Evolutionary conservation across 164 flowering plant species (phyloP).

Genomic region (Annona cherimola): DNA sequence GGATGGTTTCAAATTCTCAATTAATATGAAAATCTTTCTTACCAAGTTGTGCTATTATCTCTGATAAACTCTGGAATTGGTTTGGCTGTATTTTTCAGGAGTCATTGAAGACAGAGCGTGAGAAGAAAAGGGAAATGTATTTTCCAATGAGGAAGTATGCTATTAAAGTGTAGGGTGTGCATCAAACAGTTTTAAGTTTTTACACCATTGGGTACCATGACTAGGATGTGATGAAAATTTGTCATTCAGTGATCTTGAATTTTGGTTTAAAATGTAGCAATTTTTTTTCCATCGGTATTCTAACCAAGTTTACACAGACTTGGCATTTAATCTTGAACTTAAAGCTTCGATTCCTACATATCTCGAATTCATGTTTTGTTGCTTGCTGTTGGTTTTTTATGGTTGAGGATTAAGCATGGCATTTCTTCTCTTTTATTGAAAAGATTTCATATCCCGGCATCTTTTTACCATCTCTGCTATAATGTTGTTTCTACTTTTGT

Average conservation of each 20-base stretch:
- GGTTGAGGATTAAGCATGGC: background rate
- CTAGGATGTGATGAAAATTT: background rate
- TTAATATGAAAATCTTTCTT: background rate
- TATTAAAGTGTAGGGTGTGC: slow-evolving; percentile 30
- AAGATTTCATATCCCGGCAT: too few species aligned
- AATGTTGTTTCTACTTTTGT: too few species aligned
- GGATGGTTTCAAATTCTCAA: too few species aligned
- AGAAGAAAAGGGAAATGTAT: slow-evolving; percentile 39
- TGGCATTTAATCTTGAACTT: background rate
- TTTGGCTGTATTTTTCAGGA: slow-evolving; percentile 18
- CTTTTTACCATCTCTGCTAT: too few species aligned
- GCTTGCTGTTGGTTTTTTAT: background rate
- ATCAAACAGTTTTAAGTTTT: too few species aligned
- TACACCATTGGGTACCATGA: background rate
- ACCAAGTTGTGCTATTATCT: background rate
- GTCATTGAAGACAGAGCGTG: slow-evolving; percentile 39
- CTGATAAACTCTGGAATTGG: background rate
- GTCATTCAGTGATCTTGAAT: background rate
- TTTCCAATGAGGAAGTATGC: slow-evolving; percentile 49
- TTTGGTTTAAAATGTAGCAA: background rate
- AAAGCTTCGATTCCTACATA: background rate
- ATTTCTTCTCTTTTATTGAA: too few species aligned
- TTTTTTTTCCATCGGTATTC: background rate
- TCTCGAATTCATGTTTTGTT: background rate
- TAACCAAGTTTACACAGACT: background rate